phyloP scores from a whole-genome alignment of 768 basidiomycete genomes.

The Harrya chromipes region DNA sequence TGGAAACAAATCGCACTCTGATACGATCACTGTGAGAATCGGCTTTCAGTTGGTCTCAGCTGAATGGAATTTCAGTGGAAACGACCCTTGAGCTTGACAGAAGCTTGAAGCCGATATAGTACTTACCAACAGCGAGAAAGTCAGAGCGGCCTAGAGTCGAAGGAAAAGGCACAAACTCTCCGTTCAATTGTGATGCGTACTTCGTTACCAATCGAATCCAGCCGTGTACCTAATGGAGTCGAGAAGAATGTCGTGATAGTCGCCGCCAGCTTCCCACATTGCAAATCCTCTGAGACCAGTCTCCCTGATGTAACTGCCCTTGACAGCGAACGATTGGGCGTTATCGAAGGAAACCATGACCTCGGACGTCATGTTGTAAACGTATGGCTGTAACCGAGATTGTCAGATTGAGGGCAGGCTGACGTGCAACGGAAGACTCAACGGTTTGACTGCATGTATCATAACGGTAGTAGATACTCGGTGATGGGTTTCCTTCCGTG shows the following conservation, averaged over 20 bases:
- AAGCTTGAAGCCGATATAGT: too few relatives aligned
- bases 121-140: too few relatives aligned
- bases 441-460: conserved; percentile 73
- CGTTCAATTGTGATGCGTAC: too few relatives aligned
- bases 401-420: neutral
- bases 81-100: too few relatives aligned
- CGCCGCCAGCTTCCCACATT: conserved; percentile 69
- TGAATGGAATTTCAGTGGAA: too few relatives aligned
- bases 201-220: neutral
- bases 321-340: conserved; percentile 50
- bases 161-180: too few relatives aligned
- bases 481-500: conserved; percentile 19
- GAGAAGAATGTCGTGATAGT: conserved; percentile 55
- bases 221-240: conserved; percentile 42
- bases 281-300: conserved; percentile 57
- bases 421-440: conserved; percentile 17
- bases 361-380: conserved; percentile 53
- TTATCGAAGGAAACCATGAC: conserved; percentile 66
- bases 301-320: conserved; percentile 55
- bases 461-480: conserved; percentile 50
- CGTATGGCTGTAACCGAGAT: conserved; percentile 47
- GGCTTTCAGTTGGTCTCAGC: too few relatives aligned
- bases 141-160: too few relatives aligned
- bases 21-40: too few relatives aligned
- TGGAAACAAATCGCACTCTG: too few relatives aligned